These are phyloP conservation scores for Septoria linicola DNA, from an alignment of 2,329 filamentous ascomycete genomes.

Conservation along the genomic window DNA sequence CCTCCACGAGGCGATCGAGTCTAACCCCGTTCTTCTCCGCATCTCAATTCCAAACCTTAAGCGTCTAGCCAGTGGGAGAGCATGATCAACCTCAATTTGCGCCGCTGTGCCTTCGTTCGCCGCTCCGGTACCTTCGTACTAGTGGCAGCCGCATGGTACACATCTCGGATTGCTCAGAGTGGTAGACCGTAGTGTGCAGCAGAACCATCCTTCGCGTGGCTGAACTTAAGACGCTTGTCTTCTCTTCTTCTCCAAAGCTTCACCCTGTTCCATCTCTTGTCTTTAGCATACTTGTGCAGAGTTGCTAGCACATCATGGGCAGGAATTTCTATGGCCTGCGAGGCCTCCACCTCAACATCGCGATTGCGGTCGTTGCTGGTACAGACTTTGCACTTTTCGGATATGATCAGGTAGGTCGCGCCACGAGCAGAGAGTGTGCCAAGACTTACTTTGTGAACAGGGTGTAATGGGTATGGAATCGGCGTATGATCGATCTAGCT, in stretches of 20 bases:
- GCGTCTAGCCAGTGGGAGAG: conserved; percentile 3
- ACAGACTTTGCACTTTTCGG: conserved; percentile 39
- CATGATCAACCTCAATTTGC: not conserved
- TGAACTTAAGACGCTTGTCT: conserved; percentile 8
- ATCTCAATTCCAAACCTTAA: conserved; percentile 7
- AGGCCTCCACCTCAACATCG: conserved; percentile 44
- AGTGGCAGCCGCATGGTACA: conserved; percentile 9
- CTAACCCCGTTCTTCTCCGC: conserved; percentile 9
- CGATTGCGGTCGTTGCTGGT: conserved; percentile 47
- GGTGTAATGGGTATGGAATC: conserved; percentile 41
- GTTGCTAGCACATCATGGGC: conserved; percentile 13
- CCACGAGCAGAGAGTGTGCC: conserved; percentile 13
- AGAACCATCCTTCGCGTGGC: conserved; percentile 8
- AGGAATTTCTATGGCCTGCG: conserved; percentile 43
- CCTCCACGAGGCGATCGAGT: not conserved
- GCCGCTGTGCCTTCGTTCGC: conserved; percentile 2
- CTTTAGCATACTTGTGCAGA: not conserved
- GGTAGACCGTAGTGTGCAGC: conserved; percentile 9
- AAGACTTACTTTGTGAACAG: conserved; percentile 26
- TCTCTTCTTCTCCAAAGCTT: conserved; percentile 11
- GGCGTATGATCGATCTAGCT: too few species aligned
- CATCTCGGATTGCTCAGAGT: conserved; percentile 9
- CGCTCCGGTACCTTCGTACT: conserved; percentile 1
- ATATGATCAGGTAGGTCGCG: conserved; percentile 22
- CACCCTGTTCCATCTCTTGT: not conserved